Base-by-base conservation (phyloP, 768 basidiomycete genomes). In the Phaffia australis region DNA sequence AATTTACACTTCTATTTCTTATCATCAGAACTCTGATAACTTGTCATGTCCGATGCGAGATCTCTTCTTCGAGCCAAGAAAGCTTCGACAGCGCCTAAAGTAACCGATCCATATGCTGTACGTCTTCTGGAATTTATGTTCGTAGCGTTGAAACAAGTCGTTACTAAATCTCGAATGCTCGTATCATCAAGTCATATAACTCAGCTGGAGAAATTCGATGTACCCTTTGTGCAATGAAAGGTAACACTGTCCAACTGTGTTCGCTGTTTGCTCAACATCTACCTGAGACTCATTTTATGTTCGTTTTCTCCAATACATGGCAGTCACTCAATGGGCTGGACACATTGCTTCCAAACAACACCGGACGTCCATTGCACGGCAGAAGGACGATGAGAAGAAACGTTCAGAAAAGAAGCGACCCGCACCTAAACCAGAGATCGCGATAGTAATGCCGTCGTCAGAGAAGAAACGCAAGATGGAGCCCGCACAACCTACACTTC, bases 301-400 rank as follows among this genome's bases (percentile, higher is more conserved):
- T 15, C 23, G 6, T 2, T 57, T 23, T 64, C 16, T 29, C n/a
- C n/a, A n/a, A 21, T 14, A 16, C 35, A n/a, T 16, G 16, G 14
- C 51, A 75, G 75, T 74, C 19, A 72, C 72, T 64, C 73, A 75
- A 64, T 75, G 75, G 75, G 73, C 74, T 32, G 75, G 73, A 23
- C 75, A 75, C 66, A 48, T 74, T 21, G 55, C 73, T 50, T 74
- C 75, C 4, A 74, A 75, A 69, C 73, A 73, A 68, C 75, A 75
- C 59, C 71, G 75, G 3, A 69, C 70, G 27, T 75, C 75, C 0
- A 71, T 72, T 48, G 69, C 71, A 11, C 61, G 75, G n/a, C 73
- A 74, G 49, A 73, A 72, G 48, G 72, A 71, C 0, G 52, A 60
- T 54, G 66, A 69, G 51, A 61, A 62, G 47, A 71, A 72, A 47